These are phyloP conservation scores for Artemisia argyi DNA, from an alignment of 129 eudicot species.

Conservation along the genomic window DNA sequence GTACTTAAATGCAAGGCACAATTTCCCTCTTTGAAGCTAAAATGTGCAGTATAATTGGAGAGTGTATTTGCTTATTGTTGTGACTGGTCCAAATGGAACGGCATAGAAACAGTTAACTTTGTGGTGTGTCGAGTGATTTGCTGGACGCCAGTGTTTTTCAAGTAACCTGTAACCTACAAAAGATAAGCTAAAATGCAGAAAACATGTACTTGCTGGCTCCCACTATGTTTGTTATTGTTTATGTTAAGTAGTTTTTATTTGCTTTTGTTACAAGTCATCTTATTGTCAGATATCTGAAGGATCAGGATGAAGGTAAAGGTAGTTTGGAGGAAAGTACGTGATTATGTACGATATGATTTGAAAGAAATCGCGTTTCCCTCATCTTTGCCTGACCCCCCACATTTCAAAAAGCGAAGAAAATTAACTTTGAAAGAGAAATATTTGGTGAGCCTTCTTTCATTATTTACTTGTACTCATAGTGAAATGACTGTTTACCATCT, in stretches of 20 bases:
- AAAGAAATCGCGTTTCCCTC: slow-evolving; percentile 91
- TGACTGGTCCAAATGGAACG: no score
- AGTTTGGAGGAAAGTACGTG: slow-evolving; percentile 56
- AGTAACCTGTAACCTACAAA: no score
- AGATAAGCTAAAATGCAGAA: no score
- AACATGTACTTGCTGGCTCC: neutral
- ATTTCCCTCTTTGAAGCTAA: no score
- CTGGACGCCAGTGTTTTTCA: no score
- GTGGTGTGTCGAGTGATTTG: no score
- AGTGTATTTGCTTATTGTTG: no score
- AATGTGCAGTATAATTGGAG: no score
- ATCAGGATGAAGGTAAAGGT: slow-evolving; percentile 56
- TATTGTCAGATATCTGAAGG: slow-evolving; percentile 13
- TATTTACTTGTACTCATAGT: neutral
- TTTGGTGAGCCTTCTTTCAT: slow-evolving; percentile 40
- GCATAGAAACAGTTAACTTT: no score
- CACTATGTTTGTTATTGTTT: neutral
- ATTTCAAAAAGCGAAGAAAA: slow-evolving; percentile 52
- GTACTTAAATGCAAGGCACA: no score
- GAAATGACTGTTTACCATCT: no score
- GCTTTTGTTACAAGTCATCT: neutral
- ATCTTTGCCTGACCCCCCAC: slow-evolving; percentile 83
- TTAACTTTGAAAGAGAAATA: slow-evolving; percentile 63
- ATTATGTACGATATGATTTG: slow-evolving; percentile 73
- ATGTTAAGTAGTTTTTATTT: neutral